These are phyloP conservation scores for Sisymbrium altissimum DNA, from an alignment of 345 rosid genomes.

Conservation along the genomic window DNA sequence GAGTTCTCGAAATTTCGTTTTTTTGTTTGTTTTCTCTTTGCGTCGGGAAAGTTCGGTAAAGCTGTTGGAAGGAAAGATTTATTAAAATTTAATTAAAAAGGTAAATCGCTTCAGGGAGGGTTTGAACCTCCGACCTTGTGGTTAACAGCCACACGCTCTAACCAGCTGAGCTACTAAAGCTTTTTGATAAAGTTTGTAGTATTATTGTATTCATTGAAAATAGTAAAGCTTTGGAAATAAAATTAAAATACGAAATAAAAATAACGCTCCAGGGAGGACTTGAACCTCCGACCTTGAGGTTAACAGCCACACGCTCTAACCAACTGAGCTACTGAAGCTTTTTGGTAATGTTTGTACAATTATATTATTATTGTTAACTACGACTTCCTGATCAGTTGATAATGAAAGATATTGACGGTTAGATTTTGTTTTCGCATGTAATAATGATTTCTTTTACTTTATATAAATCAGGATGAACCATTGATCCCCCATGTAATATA, in stretches of 20 bases:
- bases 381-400: too few species aligned
- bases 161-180: constrained; percentile 54
- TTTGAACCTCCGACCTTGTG: constrained; percentile 93
- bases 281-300: constrained; percentile 96
- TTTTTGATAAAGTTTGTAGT: too few species aligned
- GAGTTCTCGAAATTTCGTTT: constrained; percentile 25
- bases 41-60: constrained; percentile 21
- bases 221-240: too few species aligned
- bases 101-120: constrained; percentile 41
- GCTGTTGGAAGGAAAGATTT: background rate
- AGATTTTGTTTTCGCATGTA: too few species aligned
- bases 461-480: too few species aligned
- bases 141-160: constrained; percentile 97
- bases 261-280: constrained; percentile 60
- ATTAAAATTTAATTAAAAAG: background rate
- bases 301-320: constrained; percentile 95
- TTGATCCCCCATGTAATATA: too few species aligned
- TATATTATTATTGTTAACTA: too few species aligned
- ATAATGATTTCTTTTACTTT: too few species aligned
- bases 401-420: too few species aligned
- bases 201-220: too few species aligned
- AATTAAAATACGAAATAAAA: too few species aligned
- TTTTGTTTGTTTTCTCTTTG: background rate
- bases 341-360: too few species aligned
- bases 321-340: constrained; percentile 90